These are phyloP conservation scores for Colletotrichum phormii DNA, from an alignment of 2,329 filamentous ascomycete genomes.

Conservation along the genomic window DNA sequence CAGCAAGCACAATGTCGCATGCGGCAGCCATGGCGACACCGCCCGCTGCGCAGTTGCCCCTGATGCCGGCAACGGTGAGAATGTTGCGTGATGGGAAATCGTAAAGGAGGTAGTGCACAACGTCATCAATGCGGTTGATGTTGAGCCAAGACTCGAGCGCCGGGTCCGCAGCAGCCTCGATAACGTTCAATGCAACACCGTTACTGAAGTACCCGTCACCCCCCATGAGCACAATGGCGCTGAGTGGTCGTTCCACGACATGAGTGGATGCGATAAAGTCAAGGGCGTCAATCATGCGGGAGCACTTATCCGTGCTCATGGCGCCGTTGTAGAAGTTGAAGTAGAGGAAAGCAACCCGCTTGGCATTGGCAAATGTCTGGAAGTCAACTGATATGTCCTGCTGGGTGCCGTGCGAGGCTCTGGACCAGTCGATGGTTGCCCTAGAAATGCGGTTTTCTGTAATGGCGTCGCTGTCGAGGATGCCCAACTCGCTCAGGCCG, in stretches of 20 bases:
- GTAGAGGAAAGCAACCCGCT: conserved; percentile 51
- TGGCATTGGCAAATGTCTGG: conserved; percentile 40
- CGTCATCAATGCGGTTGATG: conserved; percentile 57
- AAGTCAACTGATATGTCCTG: conserved; percentile 55
- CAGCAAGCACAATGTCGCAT: conserved; percentile 50
- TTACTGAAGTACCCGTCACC: conserved; percentile 55
- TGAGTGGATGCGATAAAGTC: conserved; percentile 47
- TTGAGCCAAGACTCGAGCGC: conserved; percentile 54
- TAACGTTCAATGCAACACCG: conserved; percentile 56
- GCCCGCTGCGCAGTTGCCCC: conserved; percentile 55
- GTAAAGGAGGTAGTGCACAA: conserved; percentile 51
- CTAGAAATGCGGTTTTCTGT: conserved; percentile 27
- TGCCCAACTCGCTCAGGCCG: conserved; percentile 48
- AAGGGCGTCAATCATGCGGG: conserved; percentile 49
- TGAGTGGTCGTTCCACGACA: conserved; percentile 43
- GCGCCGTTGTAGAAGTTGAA: conserved; percentile 58
- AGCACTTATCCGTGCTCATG: conserved; percentile 54
- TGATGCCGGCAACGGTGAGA: conserved; percentile 51
- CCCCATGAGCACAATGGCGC: conserved; percentile 53
- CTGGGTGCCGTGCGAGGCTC: conserved; percentile 44
- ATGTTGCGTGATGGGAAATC: conserved; percentile 50
- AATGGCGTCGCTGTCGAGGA: conserved; percentile 40
- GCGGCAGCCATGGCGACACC: conserved; percentile 55
- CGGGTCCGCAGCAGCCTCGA: conserved; percentile 51
- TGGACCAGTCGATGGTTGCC: conserved; percentile 43